Evolutionary conservation across 441 rosid species (phyloP).

Genomic region (Gossypium davidsonii): DNA sequence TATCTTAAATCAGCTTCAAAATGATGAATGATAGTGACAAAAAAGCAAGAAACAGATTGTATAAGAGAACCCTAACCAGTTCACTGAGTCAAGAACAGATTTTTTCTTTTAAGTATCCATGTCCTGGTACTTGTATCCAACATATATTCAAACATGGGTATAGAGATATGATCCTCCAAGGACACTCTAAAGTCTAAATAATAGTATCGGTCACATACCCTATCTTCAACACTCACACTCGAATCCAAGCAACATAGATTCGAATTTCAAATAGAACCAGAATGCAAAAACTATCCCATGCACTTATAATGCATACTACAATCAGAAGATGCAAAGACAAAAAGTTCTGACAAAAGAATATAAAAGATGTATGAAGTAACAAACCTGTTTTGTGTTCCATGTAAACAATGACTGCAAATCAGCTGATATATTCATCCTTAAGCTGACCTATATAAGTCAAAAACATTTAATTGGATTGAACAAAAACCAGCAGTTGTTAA

Average conservation of each 20-base stretch:
- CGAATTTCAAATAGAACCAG: neutral
- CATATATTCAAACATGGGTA: too few species aligned
- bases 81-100: neutral
- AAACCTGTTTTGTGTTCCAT: constrained; percentile 97
- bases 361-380: neutral
- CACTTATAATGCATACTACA: neutral
- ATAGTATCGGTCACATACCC: too few species aligned
- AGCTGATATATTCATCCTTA: constrained; percentile 75
- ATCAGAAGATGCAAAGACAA: neutral
- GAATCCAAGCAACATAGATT: neutral
- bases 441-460: constrained; percentile 56
- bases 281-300: neutral
- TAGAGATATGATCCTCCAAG: too few species aligned
- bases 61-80: neutral
- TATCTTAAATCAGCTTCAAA: neutral
- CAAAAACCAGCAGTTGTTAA: too few species aligned
- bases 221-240: too few species aligned
- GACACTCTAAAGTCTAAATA: too few species aligned
- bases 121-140: too few species aligned
- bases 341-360: neutral
- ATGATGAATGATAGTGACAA: neutral
- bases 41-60: neutral
- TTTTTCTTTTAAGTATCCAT: too few species aligned
- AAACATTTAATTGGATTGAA: neutral
- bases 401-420: constrained; percentile 80